phyloP scores from a whole-genome alignment of 2,329 filamentous ascomycete species.

The Parastagonospora avenae region DNA sequence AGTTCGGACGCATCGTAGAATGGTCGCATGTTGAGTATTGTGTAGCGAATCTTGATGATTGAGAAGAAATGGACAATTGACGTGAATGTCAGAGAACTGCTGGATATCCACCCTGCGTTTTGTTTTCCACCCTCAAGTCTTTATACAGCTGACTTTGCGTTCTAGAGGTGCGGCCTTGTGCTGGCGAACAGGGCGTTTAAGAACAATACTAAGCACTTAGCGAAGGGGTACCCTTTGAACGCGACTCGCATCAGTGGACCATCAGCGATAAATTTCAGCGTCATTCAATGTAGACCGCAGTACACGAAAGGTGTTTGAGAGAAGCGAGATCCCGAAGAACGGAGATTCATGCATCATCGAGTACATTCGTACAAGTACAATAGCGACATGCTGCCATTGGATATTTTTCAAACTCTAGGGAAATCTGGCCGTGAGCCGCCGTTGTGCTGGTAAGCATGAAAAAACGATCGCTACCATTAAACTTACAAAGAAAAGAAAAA shows the following conservation, averaged over 20 bases:
- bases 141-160: background rate
- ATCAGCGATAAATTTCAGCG: background rate
- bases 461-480: conserved; percentile 3
- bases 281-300: background rate
- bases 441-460: conserved; percentile 4
- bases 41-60: background rate
- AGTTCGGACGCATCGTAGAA: background rate
- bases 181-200: background rate
- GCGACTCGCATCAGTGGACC: too few relatives aligned
- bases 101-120: background rate
- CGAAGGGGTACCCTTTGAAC: background rate
- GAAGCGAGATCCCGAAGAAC: conserved; percentile 5
- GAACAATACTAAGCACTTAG: conserved; percentile 4
- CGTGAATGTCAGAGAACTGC: background rate
- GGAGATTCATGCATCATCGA: conserved; percentile 13
- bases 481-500: conserved; percentile 8
- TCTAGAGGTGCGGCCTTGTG: background rate
- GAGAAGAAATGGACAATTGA: background rate
- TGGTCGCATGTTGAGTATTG: background rate
- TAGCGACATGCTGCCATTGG: conserved; percentile 11
- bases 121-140: background rate
- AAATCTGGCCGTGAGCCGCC: conserved; percentile 5
- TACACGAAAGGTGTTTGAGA: background rate
- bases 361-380: conserved; percentile 21
- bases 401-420: conserved; percentile 9